Evolutionary conservation across 2,329 filamentous ascomycete genomes (phyloP), one percentile per base, ranked within the genome.

Genomic region (Neonectria faginata): DNA sequence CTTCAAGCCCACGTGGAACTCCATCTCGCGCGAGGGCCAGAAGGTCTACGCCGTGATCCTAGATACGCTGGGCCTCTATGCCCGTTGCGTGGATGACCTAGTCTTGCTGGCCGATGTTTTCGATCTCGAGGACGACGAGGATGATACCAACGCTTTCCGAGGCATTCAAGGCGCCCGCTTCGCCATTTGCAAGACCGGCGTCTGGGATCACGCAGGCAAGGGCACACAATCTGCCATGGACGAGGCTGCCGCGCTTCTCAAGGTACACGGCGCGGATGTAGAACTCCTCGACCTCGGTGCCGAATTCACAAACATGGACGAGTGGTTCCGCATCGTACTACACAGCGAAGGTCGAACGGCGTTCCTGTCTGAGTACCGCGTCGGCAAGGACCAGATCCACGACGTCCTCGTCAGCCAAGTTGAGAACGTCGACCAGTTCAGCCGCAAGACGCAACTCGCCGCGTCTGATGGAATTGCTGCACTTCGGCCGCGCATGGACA

Each of bases 1-100:
- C 1, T 80, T 91, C 67, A 92, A 91, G 74, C 89, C 89, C 6
- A 92, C 89, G 0, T 91, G 88, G 87, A 86, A 85, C 64, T 79
- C 87, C 1, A 83, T 92, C 48, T 88, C 85, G 2, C 82, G 87
- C 0, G 89, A 91, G 73, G 89, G 89, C 0, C 81, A 85, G 60
- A 88, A 86, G 75, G 78, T 87, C 5, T 89, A 86, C 71, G 86
- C 87, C 2, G 76, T 88, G 3, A 86, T 83, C 3, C 80, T 88
- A 7, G 90, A 92, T 70, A 92, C 89, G 0, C 72, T 90, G 1
- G 89, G 90, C 2, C 78, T 90, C 25, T 91, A 86, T 67, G 83
- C 86, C 0, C 84, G 89, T 2, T 83, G 81, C 20, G 79, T 89
- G 0, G 84, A 84, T 6, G 90, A 92, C 67, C 74, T 92, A 0